These are phyloP conservation scores for Aphanocladium album DNA, from an alignment of 2,329 filamentous ascomycete genomes.

Conservation along the genomic window DNA sequence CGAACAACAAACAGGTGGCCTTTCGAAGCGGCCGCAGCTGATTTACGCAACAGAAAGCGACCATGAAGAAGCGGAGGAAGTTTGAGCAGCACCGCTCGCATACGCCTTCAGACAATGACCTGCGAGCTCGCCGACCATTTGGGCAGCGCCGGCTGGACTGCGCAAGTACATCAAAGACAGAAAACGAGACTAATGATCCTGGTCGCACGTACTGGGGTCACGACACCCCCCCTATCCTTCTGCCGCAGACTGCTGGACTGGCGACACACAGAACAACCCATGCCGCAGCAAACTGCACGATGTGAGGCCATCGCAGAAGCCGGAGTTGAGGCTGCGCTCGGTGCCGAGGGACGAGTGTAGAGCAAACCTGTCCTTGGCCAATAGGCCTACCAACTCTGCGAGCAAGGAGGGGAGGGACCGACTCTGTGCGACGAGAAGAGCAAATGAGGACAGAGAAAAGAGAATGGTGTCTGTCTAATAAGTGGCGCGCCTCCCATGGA, in stretches of 20 bases:
- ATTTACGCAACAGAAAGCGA: neutral
- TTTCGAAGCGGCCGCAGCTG: neutral
- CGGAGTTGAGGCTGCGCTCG: neutral
- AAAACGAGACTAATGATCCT: constrained; percentile 3
- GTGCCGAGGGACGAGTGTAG: neutral
- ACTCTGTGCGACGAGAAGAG: neutral
- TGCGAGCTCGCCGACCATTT: neutral
- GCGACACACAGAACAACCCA: neutral
- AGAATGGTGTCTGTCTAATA: too few species aligned
- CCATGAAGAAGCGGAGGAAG: neutral
- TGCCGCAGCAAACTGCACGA: neutral
- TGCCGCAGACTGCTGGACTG: neutral
- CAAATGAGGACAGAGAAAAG: too few species aligned
- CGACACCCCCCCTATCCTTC: neutral
- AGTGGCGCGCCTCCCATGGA: too few species aligned
- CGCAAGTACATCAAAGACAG: neutral
- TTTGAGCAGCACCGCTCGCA: neutral
- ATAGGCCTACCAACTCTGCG: neutral
- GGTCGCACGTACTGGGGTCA: neutral
- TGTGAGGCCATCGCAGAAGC: constrained; percentile 9
- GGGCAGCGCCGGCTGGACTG: neutral
- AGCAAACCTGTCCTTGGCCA: neutral
- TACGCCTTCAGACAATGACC: neutral
- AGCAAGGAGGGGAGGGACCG: neutral
- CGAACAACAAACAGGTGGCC: neutral